Evolutionary conservation across 192 early-diverging fungal genomes (phyloP).

Genomic region (Umbelopsis vinacea): DNA sequence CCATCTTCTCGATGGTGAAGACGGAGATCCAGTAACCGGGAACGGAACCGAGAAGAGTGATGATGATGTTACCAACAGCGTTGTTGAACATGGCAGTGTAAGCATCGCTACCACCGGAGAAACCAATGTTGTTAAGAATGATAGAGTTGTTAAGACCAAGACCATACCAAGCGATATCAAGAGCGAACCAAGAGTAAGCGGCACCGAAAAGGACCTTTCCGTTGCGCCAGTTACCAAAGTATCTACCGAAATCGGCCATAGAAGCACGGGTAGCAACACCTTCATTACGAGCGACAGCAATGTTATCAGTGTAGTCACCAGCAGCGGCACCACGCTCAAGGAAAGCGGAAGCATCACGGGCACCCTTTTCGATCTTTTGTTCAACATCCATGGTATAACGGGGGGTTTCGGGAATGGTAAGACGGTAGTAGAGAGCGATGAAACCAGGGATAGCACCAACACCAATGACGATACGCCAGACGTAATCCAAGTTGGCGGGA

Average conservation of each 20-base stretch:
- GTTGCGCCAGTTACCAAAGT: slow-evolving; percentile 85
- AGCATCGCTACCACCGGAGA: slow-evolving; percentile 45
- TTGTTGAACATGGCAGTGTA: slow-evolving; percentile 68
- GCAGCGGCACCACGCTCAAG: slow-evolving; percentile 45
- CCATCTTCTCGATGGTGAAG: slow-evolving; percentile 83
- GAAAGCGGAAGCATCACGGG: slow-evolving; percentile 50
- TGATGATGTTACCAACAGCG: slow-evolving; percentile 89
- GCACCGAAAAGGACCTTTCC: slow-evolving; percentile 80
- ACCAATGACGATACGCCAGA: slow-evolving; percentile 90
- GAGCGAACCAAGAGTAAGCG: slow-evolving; percentile 74
- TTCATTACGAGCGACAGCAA: slow-evolving; percentile 34
- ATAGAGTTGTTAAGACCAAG: slow-evolving; percentile 82
- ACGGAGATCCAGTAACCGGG: slow-evolving; percentile 98
- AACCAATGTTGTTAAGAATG: slow-evolving; percentile 74
- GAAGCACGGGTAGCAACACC: slow-evolving; percentile 41
- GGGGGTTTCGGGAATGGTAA: slow-evolving; percentile 94
- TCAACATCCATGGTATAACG: slow-evolving; percentile 78
- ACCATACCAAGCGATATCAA: slow-evolving; percentile 84
- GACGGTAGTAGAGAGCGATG: slow-evolving; percentile 86
- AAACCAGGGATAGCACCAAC: slow-evolving; percentile 85
- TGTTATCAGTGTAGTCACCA: slow-evolving; percentile 49
- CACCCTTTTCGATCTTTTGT: slow-evolving; percentile 71
- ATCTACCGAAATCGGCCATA: slow-evolving; percentile 59
- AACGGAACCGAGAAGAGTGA: slow-evolving; percentile 83
- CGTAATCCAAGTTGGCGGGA: slow-evolving; percentile 72